Evolutionary conservation across 495 filamentous ascomycete genomes (phyloP).

Genomic region (Talaromyces stipitatus): DNA sequence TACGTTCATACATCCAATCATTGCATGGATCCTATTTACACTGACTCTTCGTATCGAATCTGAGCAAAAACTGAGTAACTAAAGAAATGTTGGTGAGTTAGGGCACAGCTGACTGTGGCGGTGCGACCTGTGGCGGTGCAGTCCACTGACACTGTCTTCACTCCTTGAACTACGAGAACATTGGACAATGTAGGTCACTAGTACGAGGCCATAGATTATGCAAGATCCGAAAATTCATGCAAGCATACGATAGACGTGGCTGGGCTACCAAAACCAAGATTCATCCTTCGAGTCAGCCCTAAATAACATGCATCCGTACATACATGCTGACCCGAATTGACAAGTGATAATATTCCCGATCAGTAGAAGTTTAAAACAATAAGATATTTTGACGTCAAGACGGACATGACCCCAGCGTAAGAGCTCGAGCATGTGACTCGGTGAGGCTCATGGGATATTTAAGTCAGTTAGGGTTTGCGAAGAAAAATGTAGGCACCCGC

Average conservation of each 20-base stretch:
- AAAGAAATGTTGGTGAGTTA: neutral
- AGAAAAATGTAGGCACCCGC: neutral
- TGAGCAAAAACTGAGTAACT: no score
- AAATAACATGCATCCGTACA: neutral
- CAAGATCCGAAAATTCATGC: neutral
- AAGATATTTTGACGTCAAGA: neutral
- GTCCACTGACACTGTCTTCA: neutral
- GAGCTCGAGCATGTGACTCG: neutral
- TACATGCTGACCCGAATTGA: neutral
- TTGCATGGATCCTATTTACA: neutral
- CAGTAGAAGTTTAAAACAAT: neutral
- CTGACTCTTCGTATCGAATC: no score
- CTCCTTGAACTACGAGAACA: neutral
- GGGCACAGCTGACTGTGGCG: neutral
- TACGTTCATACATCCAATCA: neutral
- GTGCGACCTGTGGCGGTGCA: neutral
- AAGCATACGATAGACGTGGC: neutral
- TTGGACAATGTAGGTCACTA: no score
- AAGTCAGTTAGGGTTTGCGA: neutral
- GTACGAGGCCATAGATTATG: no score
- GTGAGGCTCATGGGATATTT: neutral
- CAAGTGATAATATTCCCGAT: neutral
- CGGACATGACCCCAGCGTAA: neutral
- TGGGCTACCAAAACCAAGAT: neutral
- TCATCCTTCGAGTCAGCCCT: neutral